Evolutionary conservation across 352 stramenopile genomes (phyloP).

Genomic region (Aphanomyces invadans): DNA sequence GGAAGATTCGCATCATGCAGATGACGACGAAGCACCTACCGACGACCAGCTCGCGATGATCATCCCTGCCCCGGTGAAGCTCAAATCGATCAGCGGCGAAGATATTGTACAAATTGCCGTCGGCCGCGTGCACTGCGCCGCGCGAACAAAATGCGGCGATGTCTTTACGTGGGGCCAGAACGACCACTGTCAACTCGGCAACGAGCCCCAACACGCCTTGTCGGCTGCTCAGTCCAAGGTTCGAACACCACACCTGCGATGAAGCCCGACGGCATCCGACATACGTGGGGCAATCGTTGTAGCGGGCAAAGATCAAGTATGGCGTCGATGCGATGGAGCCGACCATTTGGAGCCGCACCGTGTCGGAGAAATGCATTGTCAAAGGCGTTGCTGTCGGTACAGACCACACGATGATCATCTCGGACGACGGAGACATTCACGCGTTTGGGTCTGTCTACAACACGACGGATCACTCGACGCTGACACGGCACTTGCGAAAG

Average conservation of each 20-base stretch:
- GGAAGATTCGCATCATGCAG: too few species aligned
- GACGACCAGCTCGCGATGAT: too few species aligned
- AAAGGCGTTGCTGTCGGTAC: conserved; percentile 51
- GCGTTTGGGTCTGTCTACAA: conserved; percentile 65
- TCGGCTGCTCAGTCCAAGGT: conserved; percentile 38
- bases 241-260: too few species aligned
- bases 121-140: conserved; percentile 63
- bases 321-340: conserved; percentile 52
- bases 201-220: conserved; percentile 54
- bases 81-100: conserved; percentile 54
- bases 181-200: conserved; percentile 67
- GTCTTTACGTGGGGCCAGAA: conserved; percentile 82
- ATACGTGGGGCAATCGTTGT: neutral
- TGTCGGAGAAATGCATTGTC: conserved; percentile 50
- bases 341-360: conserved; percentile 56
- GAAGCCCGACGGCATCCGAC: neutral
- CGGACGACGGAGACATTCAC: conserved; percentile 41
- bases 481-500: conserved; percentile 48
- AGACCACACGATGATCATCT: conserved; percentile 64
- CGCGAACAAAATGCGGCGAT: conserved; percentile 66
- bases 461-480: conserved; percentile 46
- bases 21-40: neutral
- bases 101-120: conserved; percentile 65
- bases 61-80: conserved; percentile 61
- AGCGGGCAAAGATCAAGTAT: conserved; percentile 50